Base-by-base conservation (phyloP, 306 rosid species). In the Quercus agrifolia region DNA sequence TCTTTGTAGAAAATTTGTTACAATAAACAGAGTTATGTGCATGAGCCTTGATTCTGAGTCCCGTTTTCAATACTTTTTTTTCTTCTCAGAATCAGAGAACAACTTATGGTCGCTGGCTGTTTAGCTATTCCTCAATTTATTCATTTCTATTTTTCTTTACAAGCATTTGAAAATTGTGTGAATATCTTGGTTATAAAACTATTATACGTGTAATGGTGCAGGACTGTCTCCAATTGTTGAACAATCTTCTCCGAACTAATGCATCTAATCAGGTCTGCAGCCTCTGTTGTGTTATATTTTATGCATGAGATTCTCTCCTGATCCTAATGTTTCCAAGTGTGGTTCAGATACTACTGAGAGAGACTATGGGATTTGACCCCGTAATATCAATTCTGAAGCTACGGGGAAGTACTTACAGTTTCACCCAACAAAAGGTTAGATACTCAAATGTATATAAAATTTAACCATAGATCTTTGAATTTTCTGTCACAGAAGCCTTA, bases 341-440 rank as follows among this genome's bases (percentile, higher is more conserved):
- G 82, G 27, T 81, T 73, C 90, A 94, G 98, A 89, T 94, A 76
- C 88, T 94, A 56, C 75, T 94, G 51, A 89, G 98, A 85, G 98
- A 94, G 85, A 94, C 98, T 33, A 79, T 91, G 49, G 97, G 98
- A 72, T 85, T 92, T 86, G 98, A 94, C 81, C 87, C 94, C 77
- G 76, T 94, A 82, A 76, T 92, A 84, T 94, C 91, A 78, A 84
- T 89, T 81, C 82, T 94, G 83, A 94, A 87, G 88, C 82, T 85
- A 75, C 87, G 97, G 74, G 97, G 96, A 85, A 87, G 84, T 88
- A 41, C 86, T 21, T 93, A 88, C 83, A 85, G 83, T 82, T 92
- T 90, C 88, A 92, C 93, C 58, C 97, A 92, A 88, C 97, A 94
- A 85, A 94, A 94, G 98, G 98, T 92, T 85, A 84, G 96, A 84